A percentile compares a stretch with the other conserved stretches of the same genome.
Conservation (phyloP, 441 rosid species). For the Populus trichocarpa region DNA sequence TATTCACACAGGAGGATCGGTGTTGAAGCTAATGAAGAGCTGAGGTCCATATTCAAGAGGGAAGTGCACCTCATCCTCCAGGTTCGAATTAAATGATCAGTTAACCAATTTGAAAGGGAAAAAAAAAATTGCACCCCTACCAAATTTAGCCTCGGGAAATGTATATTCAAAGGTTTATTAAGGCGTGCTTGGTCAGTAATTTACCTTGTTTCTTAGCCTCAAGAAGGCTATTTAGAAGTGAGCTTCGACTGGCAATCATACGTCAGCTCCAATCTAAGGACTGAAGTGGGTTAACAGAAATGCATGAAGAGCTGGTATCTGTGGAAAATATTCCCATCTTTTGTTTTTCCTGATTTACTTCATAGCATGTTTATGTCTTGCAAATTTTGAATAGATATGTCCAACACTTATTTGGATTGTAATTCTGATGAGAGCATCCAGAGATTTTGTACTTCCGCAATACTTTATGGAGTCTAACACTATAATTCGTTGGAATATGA, state of each 20-base stretch:
- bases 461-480: neutral
- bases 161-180: neutral
- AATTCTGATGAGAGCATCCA: neutral
- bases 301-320: neutral
- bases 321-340: neutral
- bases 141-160: neutral
- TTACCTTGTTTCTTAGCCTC: neutral
- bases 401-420: neutral
- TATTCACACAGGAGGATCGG: constrained; percentile 72
- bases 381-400: neutral
- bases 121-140: neutral
- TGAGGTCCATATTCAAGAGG: constrained; percentile 75
- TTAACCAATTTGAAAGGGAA: neutral
- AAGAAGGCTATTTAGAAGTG: neutral
- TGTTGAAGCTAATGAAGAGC: constrained; percentile 88
- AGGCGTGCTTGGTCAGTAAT: neutral
- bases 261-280: neutral
- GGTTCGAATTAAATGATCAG: constrained; percentile 57
- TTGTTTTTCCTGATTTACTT: neutral
- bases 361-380: neutral
- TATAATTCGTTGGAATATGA: neutral
- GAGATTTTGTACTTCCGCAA: neutral
- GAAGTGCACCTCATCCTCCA: constrained; percentile 86
- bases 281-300: neutral
- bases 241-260: constrained; percentile 3